phyloP scores from a whole-genome alignment of 306 rosid species.

The Begonia fuchsioides region DNA sequence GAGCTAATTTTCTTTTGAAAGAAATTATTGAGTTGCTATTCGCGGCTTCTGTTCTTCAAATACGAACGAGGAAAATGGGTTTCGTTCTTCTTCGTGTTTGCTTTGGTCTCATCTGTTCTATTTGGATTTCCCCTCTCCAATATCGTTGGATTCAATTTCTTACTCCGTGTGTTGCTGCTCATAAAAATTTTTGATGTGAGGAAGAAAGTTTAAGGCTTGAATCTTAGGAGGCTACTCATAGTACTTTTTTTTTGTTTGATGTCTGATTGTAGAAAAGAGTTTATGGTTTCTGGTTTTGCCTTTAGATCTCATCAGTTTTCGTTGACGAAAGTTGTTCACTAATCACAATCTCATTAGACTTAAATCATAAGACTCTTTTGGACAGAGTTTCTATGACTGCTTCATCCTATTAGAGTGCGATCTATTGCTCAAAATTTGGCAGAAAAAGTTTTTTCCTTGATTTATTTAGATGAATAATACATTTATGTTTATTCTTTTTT shows the following conservation, averaged over 20 bases:
- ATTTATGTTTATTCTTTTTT: constrained; percentile 7
- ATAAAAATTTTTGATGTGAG: neutral
- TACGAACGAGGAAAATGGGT: neutral
- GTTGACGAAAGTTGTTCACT: too few relatives aligned
- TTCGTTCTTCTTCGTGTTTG: neutral
- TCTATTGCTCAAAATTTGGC: too few relatives aligned
- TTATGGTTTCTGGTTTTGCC: neutral
- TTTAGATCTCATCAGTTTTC: neutral
- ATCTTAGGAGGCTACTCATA: neutral
- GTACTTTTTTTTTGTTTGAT: neutral
- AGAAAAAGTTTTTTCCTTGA: too few relatives aligned
- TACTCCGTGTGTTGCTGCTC: too few relatives aligned
- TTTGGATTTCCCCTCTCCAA: neutral
- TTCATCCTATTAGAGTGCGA: too few relatives aligned
- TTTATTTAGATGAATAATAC: too few relatives aligned
- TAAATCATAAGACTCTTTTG: too few relatives aligned
- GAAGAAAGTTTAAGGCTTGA: neutral
- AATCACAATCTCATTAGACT: too few relatives aligned
- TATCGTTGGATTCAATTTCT: neutral
- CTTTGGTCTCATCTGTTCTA: neutral
- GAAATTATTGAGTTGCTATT: neutral
- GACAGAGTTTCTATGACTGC: too few relatives aligned
- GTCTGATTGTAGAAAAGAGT: neutral
- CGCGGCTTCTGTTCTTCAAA: too few relatives aligned
- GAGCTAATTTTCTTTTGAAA: neutral